Evolutionary conservation across 192 early-diverging fungal genomes (phyloP).

Genomic region (Diversispora epigaea): DNA sequence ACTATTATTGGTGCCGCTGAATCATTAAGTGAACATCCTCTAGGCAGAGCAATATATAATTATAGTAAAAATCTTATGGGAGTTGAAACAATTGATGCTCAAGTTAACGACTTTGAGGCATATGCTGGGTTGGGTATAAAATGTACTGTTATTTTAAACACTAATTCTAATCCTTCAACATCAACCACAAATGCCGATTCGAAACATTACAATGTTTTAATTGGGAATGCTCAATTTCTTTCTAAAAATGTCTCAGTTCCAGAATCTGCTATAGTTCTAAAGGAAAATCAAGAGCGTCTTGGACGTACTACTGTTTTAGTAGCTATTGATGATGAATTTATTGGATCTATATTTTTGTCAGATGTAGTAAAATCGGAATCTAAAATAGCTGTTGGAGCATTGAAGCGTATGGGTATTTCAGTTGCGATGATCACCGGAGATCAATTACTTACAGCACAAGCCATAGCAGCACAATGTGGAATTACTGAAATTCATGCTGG

Average conservation of each 20-base stretch:
- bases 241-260: conserved; percentile 49
- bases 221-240: conserved; percentile 79
- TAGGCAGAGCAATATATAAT: conserved; percentile 74
- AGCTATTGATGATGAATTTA: conserved; percentile 57
- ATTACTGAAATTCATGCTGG: conserved; percentile 87
- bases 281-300: conserved; percentile 54
- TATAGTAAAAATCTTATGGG: conserved; percentile 54
- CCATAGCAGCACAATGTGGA: conserved; percentile 79
- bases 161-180: not conserved
- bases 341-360: conserved; percentile 77
- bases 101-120: conserved; percentile 61
- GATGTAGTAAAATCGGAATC: conserved; percentile 84
- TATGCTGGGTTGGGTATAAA: conserved; percentile 69
- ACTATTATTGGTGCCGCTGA: conserved; percentile 78
- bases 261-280: conserved; percentile 35
- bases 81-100: conserved; percentile 41
- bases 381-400: conserved; percentile 61
- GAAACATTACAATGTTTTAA: conserved; percentile 48
- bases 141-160: conserved; percentile 50
- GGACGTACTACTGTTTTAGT: conserved; percentile 84
- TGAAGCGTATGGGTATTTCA: conserved; percentile 73
- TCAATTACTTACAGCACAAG: conserved; percentile 77
- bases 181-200: conserved; percentile 15
- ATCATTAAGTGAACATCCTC: conserved; percentile 82
- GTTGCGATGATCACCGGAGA: conserved; percentile 95